Evolutionary conservation across 2,329 filamentous ascomycete species (phyloP).

Genomic region (Lachnellula cervina): DNA sequence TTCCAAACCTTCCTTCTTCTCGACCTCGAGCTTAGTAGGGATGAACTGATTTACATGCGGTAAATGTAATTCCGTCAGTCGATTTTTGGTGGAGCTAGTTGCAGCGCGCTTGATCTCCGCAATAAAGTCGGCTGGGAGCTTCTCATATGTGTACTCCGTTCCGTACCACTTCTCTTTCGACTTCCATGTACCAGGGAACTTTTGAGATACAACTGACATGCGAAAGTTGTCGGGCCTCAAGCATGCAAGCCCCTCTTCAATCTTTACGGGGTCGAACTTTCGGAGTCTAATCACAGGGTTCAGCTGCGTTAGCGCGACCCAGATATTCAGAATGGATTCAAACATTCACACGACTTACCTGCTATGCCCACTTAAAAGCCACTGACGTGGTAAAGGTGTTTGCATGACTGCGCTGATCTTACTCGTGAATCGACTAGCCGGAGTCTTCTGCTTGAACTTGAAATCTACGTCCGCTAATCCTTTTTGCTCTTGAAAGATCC

Average conservation of each 20-base stretch:
- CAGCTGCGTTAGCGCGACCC: constrained; percentile 7
- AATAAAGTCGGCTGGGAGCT: constrained; percentile 72
- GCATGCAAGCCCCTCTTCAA: constrained; percentile 67
- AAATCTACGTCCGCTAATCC: constrained; percentile 90
- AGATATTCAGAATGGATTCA: not conserved
- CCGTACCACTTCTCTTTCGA: constrained; percentile 96
- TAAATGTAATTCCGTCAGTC: constrained; percentile 70
- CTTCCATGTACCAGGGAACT: constrained; percentile 79
- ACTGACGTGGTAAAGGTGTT: constrained; percentile 78
- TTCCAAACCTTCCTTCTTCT: constrained; percentile 83
- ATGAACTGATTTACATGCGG: constrained; percentile 96
- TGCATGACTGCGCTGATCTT: constrained; percentile 85
- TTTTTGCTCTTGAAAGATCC: constrained; percentile 92
- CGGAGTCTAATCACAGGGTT: constrained; percentile 44
- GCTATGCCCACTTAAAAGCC: constrained; percentile 75
- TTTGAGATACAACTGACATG: constrained; percentile 75
- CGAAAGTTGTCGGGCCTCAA: constrained; percentile 86
- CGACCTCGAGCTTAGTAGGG: constrained; percentile 85
- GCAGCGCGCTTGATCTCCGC: constrained; percentile 63
- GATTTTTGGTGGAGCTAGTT: constrained; percentile 49
- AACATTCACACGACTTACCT: constrained; percentile 35
- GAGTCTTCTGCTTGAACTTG: constrained; percentile 89
- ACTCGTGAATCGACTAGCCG: constrained; percentile 84
- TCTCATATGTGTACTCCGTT: constrained; percentile 83
- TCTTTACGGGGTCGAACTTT: constrained; percentile 73